Evolutionary conservation across 768 basidiomycete genomes (phyloP).

Genomic region (Cystofilobasidium ferigula): DNA sequence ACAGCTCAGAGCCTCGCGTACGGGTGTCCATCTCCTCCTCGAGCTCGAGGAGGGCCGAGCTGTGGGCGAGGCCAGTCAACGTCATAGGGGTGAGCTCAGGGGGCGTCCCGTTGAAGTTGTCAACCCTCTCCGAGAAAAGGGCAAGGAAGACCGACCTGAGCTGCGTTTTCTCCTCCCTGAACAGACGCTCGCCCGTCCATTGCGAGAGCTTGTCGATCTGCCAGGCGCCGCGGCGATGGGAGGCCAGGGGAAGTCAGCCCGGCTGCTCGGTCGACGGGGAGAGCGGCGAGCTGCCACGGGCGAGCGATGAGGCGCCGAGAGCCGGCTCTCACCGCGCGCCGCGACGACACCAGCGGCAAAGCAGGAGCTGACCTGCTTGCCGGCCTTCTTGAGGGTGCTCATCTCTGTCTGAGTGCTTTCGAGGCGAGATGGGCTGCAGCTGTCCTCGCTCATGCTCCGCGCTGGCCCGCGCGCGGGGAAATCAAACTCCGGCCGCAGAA

Average conservation of each 20-base stretch:
- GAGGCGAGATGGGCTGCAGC: background rate
- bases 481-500: too few species aligned
- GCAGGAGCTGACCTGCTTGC: slow-evolving; percentile 12
- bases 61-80: background rate
- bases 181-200: slow-evolving; percentile 86
- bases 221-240: background rate
- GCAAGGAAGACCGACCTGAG: slow-evolving; percentile 37
- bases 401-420: background rate
- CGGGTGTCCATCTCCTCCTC: slow-evolving; percentile 76
- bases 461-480: too few species aligned
- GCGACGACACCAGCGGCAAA: background rate
- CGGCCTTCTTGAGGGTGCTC: slow-evolving; percentile 7
- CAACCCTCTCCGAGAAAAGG: too few species aligned
- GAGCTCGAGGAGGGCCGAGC: slow-evolving; percentile 67
- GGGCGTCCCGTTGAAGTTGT: background rate
- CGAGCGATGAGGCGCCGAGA: background rate
- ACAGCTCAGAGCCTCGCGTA: slow-evolving; percentile 62
- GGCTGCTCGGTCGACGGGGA: too few species aligned
- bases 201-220: slow-evolving; percentile 36
- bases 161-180: slow-evolving; percentile 65
- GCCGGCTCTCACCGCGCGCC: background rate
- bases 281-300: too few species aligned
- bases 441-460: too few species aligned
- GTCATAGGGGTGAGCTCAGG: background rate
- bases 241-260: background rate